Conservation (phyloP, 1,139 yeast genomes). For the Yamadazyma dendronema region DNA sequence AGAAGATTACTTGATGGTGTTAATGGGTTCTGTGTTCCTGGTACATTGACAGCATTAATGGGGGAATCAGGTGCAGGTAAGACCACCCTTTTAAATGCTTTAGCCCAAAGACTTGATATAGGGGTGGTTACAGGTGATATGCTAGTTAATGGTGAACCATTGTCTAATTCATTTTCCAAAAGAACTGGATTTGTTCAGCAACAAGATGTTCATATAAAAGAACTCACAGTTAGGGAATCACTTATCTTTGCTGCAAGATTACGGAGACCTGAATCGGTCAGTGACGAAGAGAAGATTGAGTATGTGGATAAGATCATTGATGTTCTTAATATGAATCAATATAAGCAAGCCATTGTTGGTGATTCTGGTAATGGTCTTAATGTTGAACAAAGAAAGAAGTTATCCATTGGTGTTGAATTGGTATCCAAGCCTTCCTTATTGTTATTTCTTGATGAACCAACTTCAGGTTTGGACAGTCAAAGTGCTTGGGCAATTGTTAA, state of each 20-base stretch:
- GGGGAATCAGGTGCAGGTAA: conserved; percentile 92
- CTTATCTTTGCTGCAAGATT: conserved; percentile 68
- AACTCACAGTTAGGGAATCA: conserved; percentile 82
- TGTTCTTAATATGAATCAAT: conserved; percentile 67
- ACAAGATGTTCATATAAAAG: conserved; percentile 70
- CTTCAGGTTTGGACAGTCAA: conserved; percentile 90
- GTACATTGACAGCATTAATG: conserved; percentile 52
- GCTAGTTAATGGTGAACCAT: conserved; percentile 68
- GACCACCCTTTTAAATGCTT: conserved; percentile 69
- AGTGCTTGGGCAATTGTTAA: conserved; percentile 88
- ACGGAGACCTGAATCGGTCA: conserved; percentile 60
- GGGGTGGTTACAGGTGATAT: conserved; percentile 77
- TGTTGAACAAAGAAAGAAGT: conserved; percentile 83
- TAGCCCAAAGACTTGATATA: conserved; percentile 75
- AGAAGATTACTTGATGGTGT: conserved; percentile 65
- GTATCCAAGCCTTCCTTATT: conserved; percentile 84
- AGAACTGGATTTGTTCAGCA: conserved; percentile 84
- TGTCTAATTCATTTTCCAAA: conserved; percentile 75
- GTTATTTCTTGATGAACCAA: conserved; percentile 86
- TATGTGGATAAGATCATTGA: conserved; percentile 73
- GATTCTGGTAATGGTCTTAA: conserved; percentile 75
- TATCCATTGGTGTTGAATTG: conserved; percentile 81
- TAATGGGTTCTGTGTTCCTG: conserved; percentile 83
- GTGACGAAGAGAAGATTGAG: conserved; percentile 58
- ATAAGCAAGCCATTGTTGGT: conserved; percentile 83